Percentiles rank a stretch among this genome's conserved stretches.
These are phyloP conservation scores for Diplogelasinospora grovesii DNA, from an alignment of 495 filamentous ascomycete genomes.

Conservation along the genomic window DNA sequence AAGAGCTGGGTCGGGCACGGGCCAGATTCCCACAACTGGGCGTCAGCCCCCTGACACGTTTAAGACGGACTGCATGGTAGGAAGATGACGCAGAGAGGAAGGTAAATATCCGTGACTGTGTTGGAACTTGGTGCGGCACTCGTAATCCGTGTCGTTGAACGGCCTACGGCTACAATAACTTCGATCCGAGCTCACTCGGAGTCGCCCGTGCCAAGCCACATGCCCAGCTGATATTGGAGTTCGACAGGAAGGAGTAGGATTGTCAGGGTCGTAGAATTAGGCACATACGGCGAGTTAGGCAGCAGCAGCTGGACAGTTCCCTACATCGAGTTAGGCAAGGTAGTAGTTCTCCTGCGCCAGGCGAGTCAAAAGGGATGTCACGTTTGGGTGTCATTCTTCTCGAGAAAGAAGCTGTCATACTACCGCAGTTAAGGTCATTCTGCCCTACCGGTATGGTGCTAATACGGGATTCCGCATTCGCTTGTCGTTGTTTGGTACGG, in stretches of 20 bases:
- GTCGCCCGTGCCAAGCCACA: not conserved
- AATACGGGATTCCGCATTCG: conserved; percentile 7
- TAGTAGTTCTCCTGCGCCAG: too few relatives aligned
- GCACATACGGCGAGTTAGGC: not conserved
- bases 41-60: too few relatives aligned
- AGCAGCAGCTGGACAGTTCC: not conserved
- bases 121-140: not conserved
- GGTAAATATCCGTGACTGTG: not conserved
- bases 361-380: too few relatives aligned
- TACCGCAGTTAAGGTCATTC: conserved; percentile 7
- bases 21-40: too few relatives aligned
- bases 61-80: not conserved
- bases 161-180: too few relatives aligned
- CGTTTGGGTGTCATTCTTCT: conserved; percentile 8
- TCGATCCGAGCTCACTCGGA: too few relatives aligned
- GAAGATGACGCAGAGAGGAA: not conserved
- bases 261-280: not conserved
- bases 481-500: not conserved
- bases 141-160: too few relatives aligned
- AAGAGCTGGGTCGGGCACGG: too few relatives aligned
- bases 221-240: not conserved
- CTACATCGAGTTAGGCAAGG: too few relatives aligned
- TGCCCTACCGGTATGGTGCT: conserved; percentile 16
- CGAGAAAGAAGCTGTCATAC: conserved; percentile 1
- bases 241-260: not conserved